Percentiles rank a stretch among this genome's conserved stretches.
Conservation (phyloP, 2,329 filamentous ascomycete species). For the Teratosphaeria destructans region DNA sequence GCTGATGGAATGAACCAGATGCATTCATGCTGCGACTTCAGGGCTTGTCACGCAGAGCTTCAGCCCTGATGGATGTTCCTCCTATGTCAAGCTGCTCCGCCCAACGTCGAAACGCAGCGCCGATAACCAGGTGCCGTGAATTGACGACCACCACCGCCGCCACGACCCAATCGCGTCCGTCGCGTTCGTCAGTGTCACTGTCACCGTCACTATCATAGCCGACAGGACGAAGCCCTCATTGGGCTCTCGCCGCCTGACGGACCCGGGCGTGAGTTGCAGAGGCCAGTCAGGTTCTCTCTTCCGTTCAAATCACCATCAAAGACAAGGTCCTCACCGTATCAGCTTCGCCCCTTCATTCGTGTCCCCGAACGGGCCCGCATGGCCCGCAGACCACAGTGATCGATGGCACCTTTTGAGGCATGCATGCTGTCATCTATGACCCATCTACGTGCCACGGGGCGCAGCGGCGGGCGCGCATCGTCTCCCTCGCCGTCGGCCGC, state of each 20-base stretch:
- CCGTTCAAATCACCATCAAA: neutral
- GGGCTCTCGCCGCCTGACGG: neutral
- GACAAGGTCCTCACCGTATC: neutral
- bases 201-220: neutral
- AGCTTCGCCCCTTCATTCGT: neutral
- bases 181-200: neutral
- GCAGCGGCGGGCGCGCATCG: neutral
- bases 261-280: neutral
- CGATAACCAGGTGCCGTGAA: neutral
- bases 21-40: too few relatives aligned
- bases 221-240: constrained; percentile 1
- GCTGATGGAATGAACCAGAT: neutral
- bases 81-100: neutral
- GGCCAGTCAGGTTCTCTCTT: neutral
- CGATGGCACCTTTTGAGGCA: neutral
- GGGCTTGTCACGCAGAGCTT: too few relatives aligned
- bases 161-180: neutral
- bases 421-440: constrained; percentile 8
- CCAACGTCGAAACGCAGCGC: neutral
- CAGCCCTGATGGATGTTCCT: neutral
- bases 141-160: neutral
- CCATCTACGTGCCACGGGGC: neutral
- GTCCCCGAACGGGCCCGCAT: too few relatives aligned
- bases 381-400: neutral
- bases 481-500: neutral